These are phyloP conservation scores for Dissophora globulifera DNA, from an alignment of 192 early-diverging fungal species.

Conservation along the genomic window DNA sequence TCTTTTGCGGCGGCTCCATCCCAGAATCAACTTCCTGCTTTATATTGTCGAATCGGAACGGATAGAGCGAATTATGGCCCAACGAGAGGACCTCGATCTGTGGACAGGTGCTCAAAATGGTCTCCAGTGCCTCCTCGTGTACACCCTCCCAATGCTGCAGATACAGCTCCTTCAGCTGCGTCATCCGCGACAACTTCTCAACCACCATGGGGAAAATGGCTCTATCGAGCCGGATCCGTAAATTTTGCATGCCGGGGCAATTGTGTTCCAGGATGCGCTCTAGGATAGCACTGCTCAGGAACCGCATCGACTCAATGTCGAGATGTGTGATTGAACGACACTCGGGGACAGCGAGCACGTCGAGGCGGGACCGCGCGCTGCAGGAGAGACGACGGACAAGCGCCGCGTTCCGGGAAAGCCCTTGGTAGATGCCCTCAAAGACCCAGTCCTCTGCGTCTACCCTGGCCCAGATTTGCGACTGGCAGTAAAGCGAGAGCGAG, in stretches of 20 bases:
- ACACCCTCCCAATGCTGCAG: constrained; percentile 42
- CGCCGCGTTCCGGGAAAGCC: constrained; percentile 8
- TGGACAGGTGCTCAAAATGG: constrained; percentile 12
- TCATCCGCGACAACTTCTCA: constrained; percentile 11
- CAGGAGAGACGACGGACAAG: constrained; percentile 17
- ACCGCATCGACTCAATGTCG: constrained; percentile 23
- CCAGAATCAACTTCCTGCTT: neutral
- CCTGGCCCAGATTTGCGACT: constrained; percentile 36
- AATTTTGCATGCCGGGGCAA: constrained; percentile 2
- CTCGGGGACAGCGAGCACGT: constrained; percentile 3
- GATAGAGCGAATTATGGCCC: constrained; percentile 31
- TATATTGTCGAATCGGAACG: constrained; percentile 37
- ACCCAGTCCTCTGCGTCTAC: constrained; percentile 30
- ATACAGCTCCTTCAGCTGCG: constrained; percentile 25
- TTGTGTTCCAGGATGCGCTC: constrained; percentile 25
- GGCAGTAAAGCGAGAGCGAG: constrained; percentile 29
- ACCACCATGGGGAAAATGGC: constrained; percentile 16
- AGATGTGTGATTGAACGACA: constrained; percentile 29
- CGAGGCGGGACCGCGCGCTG: constrained; percentile 9
- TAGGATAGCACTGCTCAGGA: constrained; percentile 19
- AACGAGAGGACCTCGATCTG: constrained; percentile 24
- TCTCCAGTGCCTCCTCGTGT: constrained; percentile 15
- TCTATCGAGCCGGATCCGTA: constrained; percentile 19
- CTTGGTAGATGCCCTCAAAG: constrained; percentile 19
- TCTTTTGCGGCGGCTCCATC: neutral